A percentile compares a stretch with the other conserved stretches of the same genome.
Evolutionary conservation across 2,329 filamentous ascomycete genomes (phyloP).

Genomic region (Stagonosporopsis cucurbitacearum): DNA sequence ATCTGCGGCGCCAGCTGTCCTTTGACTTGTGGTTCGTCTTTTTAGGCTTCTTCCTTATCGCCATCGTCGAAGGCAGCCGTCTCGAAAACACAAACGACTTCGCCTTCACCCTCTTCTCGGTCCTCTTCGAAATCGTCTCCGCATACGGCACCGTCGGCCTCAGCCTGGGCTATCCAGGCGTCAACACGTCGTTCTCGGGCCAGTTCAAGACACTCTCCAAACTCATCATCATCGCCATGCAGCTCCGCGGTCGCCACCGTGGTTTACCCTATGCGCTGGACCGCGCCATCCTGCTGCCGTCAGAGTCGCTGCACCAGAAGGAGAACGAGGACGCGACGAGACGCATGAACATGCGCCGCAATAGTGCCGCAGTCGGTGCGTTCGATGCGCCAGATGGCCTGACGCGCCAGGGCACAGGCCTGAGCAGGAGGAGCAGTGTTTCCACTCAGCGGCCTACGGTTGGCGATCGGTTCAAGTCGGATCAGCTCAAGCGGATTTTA

Average conservation of each 20-base stretch:
- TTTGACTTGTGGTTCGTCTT: slow-evolving; percentile 99
- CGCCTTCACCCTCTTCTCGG: slow-evolving; percentile 57
- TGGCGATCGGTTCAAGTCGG: slow-evolving; percentile 22
- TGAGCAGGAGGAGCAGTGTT: slow-evolving; percentile 27
- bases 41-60: slow-evolving; percentile 88
- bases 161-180: slow-evolving; percentile 77
- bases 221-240: slow-evolving; percentile 71
- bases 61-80: slow-evolving; percentile 80
- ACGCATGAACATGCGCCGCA: slow-evolving; percentile 38
- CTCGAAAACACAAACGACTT: slow-evolving; percentile 67
- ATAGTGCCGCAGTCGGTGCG: slow-evolving; percentile 30
- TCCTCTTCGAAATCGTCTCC: slow-evolving; percentile 52
- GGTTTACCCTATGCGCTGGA: slow-evolving; percentile 72
- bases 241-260: slow-evolving; percentile 69
- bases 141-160: slow-evolving; percentile 83
- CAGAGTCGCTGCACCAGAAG: slow-evolving; percentile 67
- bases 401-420: slow-evolving; percentile 28
- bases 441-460: slow-evolving; percentile 14
- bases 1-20: slow-evolving; percentile 90
- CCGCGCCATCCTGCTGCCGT: slow-evolving; percentile 72
- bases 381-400: slow-evolving; percentile 15
- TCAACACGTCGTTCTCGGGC: slow-evolving; percentile 80
- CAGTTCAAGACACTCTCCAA: slow-evolving; percentile 78
- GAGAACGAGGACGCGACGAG: slow-evolving; percentile 62
- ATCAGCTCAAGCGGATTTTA: slow-evolving; percentile 30